Percentiles rank a stretch among this genome's conserved stretches.
phyloP scores from a whole-genome alignment of 306 rosid genomes.

The Begonia fuchsioides region DNA sequence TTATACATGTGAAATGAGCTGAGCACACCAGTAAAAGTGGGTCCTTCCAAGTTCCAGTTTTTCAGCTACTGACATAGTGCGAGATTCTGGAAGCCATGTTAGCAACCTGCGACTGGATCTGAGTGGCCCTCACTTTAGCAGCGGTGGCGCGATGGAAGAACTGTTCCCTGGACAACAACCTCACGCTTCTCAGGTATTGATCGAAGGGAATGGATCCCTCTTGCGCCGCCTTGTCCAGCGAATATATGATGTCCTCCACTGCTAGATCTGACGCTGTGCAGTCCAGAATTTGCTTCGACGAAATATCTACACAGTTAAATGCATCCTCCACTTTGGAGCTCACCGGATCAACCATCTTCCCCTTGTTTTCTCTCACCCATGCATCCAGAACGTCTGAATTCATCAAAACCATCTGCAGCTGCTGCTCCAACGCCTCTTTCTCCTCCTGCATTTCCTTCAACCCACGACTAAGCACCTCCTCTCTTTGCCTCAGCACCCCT shows the following conservation, averaged over 20 bases:
- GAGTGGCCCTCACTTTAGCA: conserved; percentile 67
- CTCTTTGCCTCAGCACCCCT: conserved; percentile 48
- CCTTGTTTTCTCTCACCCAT: conserved; percentile 71
- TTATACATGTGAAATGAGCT: too few species aligned
- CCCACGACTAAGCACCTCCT: conserved; percentile 38
- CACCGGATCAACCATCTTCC: conserved; percentile 26
- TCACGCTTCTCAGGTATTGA: conserved; percentile 72
- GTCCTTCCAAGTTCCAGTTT: background rate
- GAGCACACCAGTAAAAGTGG: too few species aligned
- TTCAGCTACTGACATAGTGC: conserved; percentile 30
- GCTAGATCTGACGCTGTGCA: conserved; percentile 77
- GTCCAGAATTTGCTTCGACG: conserved; percentile 75
- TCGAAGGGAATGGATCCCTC: conserved; percentile 59
- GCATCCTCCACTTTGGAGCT: conserved; percentile 36
- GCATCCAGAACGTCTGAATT: conserved; percentile 58
- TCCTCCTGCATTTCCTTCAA: conserved; percentile 68
- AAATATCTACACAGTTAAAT: conserved; percentile 49
- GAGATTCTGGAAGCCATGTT: conserved; percentile 59
- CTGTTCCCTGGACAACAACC: conserved; percentile 76
- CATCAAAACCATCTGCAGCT: conserved; percentile 80
- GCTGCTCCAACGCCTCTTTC: conserved; percentile 83
- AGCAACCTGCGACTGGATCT: conserved; percentile 85
- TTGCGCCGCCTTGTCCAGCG: conserved; percentile 73
- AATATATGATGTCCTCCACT: conserved; percentile 62
- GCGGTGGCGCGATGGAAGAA: conserved; percentile 65